These are phyloP conservation scores for Haematococcus lacustris DNA, from an alignment of 139 green algal genomes.

Conservation along the genomic window DNA sequence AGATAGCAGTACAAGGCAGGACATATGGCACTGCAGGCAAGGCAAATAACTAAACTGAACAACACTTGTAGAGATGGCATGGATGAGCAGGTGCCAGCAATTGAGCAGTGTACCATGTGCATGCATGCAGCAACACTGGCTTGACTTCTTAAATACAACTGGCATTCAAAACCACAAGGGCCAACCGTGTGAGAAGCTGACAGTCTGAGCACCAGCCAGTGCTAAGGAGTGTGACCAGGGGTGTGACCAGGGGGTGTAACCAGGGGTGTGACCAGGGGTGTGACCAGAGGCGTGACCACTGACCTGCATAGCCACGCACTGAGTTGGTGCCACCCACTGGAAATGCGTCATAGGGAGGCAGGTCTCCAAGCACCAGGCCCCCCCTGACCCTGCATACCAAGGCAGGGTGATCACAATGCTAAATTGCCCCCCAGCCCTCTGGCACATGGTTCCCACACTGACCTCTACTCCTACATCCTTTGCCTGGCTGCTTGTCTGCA, in stretches of 20 bases:
- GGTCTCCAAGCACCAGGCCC: conserved; percentile 73
- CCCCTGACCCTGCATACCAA: conserved; percentile 45
- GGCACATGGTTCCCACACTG: no score
- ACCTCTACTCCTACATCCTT: no score
- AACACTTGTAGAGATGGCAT: no score
- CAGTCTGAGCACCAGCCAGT: background rate
- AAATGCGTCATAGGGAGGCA: conserved; percentile 97
- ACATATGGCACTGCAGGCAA: background rate
- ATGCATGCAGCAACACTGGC: no score
- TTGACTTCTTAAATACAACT: background rate
- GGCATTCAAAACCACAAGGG: background rate
- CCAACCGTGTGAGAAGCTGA: background rate
- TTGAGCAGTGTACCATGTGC: no score
- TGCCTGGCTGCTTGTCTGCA: no score
- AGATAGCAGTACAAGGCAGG: background rate
- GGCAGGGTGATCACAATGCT: no score
- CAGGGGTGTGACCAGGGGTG: no score
- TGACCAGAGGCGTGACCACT: background rate
- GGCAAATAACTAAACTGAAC: background rate
- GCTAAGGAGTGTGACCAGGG: background rate
- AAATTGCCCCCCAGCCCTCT: no score
- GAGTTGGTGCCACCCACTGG: conserved; percentile 87
- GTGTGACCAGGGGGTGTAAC: no score
- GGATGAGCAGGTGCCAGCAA: no score
- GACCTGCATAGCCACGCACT: conserved; percentile 74